Evolutionary conservation across 1,284 basidiomycete genomes (phyloP).

Genomic region (Ceratobasidium sp.): DNA sequence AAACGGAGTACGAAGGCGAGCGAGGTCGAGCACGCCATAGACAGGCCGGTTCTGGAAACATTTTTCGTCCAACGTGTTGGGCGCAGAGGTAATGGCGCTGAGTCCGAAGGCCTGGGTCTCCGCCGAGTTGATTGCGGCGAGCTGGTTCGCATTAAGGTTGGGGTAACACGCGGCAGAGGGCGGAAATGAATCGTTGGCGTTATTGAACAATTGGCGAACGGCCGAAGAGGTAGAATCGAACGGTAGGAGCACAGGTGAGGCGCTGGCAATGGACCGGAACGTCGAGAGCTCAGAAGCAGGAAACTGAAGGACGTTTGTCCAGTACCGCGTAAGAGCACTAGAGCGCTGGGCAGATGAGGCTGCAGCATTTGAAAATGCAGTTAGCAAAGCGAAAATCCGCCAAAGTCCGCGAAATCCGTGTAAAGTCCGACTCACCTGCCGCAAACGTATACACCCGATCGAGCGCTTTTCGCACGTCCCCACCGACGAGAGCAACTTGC

Average conservation of each 20-base stretch:
- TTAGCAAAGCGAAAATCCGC: too few species aligned
- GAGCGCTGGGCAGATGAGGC: constrained; percentile 67
- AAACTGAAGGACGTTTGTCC: constrained; percentile 65
- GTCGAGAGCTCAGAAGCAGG: constrained; percentile 56
- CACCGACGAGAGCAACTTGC: constrained; percentile 61
- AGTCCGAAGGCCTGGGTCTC: constrained; percentile 66
- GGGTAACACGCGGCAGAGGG: constrained; percentile 71
- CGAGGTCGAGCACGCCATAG: constrained; percentile 69
- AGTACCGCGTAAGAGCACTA: constrained; percentile 63
- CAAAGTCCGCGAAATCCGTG: too few species aligned
- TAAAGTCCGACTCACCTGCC: constrained; percentile 65
- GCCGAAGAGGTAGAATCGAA: constrained; percentile 63
- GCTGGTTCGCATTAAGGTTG: constrained; percentile 56
- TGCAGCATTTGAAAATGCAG: constrained; percentile 50
- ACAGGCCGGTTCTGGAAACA: constrained; percentile 68
- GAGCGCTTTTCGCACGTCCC: constrained; percentile 56
- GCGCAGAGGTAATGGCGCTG: constrained; percentile 48
- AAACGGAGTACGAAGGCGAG: constrained; percentile 67
- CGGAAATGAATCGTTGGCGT: constrained; percentile 63
- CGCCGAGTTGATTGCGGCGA: constrained; percentile 59
- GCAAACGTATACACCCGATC: constrained; percentile 70
- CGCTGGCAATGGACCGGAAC: constrained; percentile 61
- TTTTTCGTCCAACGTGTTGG: constrained; percentile 58
- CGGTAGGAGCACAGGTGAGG: constrained; percentile 66
- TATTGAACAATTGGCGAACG: constrained; percentile 58